These are phyloP conservation scores for Arthrinium phaeospermum DNA, from an alignment of 2,329 filamentous ascomycete genomes.

Conservation along the genomic window DNA sequence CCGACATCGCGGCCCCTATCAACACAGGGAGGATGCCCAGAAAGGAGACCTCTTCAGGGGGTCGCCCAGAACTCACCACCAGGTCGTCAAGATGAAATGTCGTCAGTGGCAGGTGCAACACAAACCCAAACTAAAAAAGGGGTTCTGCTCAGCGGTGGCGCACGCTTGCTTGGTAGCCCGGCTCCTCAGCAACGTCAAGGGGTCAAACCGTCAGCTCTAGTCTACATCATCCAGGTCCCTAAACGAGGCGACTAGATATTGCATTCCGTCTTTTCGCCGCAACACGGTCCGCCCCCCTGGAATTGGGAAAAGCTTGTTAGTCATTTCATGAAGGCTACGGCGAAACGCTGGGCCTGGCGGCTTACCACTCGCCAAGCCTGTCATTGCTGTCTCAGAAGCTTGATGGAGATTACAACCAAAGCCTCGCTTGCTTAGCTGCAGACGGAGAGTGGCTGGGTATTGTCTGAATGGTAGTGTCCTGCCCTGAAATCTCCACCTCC, in stretches of 20 bases:
- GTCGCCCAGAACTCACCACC: neutral
- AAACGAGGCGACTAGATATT: neutral
- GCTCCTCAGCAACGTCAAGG: neutral
- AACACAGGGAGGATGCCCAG: neutral
- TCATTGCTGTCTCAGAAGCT: neutral
- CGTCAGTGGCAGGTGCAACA: slow-evolving; percentile 3
- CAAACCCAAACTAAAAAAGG: neutral
- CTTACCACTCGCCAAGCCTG: neutral
- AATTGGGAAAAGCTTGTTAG: neutral
- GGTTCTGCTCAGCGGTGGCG: slow-evolving; percentile 2
- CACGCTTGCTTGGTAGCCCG: neutral
- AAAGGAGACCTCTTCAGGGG: neutral
- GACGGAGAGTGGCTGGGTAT: neutral
- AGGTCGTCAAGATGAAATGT: neutral
- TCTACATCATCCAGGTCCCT: neutral
- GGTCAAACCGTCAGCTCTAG: neutral
- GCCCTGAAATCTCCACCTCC: neutral
- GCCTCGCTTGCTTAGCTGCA: neutral
- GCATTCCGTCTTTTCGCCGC: neutral
- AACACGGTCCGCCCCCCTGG: neutral
- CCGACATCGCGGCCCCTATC: neutral
- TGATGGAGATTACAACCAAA: neutral
- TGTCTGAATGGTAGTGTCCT: neutral
- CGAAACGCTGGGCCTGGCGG: neutral
- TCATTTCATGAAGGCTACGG: neutral